Percentiles rank a stretch among this genome's conserved stretches.
Conservation (phyloP, 129 eudicot species). For the Deinandra increscens region DNA sequence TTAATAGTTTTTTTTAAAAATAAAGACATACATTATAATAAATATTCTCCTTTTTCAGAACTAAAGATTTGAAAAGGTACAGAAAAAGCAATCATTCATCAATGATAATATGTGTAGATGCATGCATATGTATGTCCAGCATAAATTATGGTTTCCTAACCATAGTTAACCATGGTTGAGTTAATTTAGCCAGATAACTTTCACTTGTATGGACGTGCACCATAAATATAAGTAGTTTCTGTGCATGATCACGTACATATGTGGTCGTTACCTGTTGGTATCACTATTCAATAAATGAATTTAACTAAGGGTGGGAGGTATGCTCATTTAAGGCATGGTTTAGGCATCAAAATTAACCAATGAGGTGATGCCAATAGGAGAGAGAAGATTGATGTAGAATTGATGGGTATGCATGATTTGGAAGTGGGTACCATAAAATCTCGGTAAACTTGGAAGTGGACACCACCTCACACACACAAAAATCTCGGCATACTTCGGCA, state of each 20-base stretch:
- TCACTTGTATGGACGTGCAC: slow-evolving; percentile 28
- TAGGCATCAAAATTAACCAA: no score
- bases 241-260: slow-evolving; percentile 27
- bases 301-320: no score
- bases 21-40: no score
- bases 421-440: no score
- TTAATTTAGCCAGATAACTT: slow-evolving; percentile 25
- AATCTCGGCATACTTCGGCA: no score
- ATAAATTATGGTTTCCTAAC: slow-evolving; percentile 29
- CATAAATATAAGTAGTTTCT: slow-evolving; percentile 28
- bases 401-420: no score
- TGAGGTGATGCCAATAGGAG: no score
- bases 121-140: slow-evolving; percentile 28
- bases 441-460: no score
- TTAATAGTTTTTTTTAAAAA: no score
- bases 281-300: neutral
- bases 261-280: slow-evolving; percentile 5
- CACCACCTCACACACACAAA: no score
- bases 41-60: slow-evolving; percentile 33
- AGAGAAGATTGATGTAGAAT: no score
- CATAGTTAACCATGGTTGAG: slow-evolving; percentile 40
- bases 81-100: slow-evolving; percentile 75
- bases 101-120: slow-evolving; percentile 46
- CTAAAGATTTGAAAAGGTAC: slow-evolving; percentile 43
- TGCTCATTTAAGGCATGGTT: no score